Percentiles rank a stretch among this genome's conserved stretches.
Conservation (phyloP, 805 yeast species). For the Starmerella stellata region DNA sequence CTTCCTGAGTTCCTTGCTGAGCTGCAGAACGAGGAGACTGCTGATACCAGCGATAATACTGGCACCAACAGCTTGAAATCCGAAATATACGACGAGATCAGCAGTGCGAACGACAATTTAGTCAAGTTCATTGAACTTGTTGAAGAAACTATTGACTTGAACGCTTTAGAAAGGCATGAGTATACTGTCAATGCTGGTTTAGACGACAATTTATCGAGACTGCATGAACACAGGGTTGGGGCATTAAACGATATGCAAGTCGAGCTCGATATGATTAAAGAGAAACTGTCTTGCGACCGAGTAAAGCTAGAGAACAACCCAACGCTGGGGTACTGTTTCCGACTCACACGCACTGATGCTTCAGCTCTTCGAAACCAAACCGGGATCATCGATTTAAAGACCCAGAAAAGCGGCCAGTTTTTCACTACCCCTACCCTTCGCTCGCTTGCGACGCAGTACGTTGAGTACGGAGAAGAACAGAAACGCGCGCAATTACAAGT, state of each 20-base stretch:
- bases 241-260: slow-evolving; percentile 39
- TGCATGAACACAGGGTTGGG: slow-evolving; percentile 37
- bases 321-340: slow-evolving; percentile 83
- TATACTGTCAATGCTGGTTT: slow-evolving; percentile 78
- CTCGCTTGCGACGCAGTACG: slow-evolving; percentile 40
- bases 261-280: slow-evolving; percentile 48
- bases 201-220: slow-evolving; percentile 51
- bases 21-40: slow-evolving; percentile 27
- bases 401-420: slow-evolving; percentile 88
- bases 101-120: slow-evolving; percentile 33
- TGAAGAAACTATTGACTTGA: slow-evolving; percentile 78
- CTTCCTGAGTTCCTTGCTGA: slow-evolving; percentile 50
- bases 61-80: background rate
- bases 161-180: slow-evolving; percentile 65
- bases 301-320: slow-evolving; percentile 76
- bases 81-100: slow-evolving; percentile 28
- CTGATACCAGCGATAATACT: slow-evolving; percentile 18
- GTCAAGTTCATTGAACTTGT: slow-evolving; percentile 64
- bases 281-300: slow-evolving; percentile 67
- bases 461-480: slow-evolving; percentile 45
- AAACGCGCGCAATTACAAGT: slow-evolving; percentile 57
- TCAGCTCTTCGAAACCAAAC: slow-evolving; percentile 46
- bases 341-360: slow-evolving; percentile 79
- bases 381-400: slow-evolving; percentile 60
- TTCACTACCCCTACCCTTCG: slow-evolving; percentile 60